Percentiles rank a stretch among this genome's conserved stretches.
phyloP scores from a whole-genome alignment of 2,329 filamentous ascomycete species.

The Coleophoma crateriformis region DNA sequence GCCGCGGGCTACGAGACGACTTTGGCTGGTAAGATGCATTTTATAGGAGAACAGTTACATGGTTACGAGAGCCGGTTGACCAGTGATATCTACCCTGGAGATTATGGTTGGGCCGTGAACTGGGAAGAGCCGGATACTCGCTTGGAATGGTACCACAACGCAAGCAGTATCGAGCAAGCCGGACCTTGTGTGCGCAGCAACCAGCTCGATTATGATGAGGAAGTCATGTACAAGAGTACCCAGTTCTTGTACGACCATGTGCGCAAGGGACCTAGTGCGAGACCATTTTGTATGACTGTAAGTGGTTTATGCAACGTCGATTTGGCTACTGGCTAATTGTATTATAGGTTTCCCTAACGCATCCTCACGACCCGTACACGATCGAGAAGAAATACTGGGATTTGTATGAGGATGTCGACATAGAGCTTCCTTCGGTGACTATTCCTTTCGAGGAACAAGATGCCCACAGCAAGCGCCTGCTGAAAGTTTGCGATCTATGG shows the following conservation, averaged over 20 bases:
- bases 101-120: constrained; percentile 92
- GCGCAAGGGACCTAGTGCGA: constrained; percentile 65
- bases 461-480: constrained; percentile 77
- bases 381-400: constrained; percentile 95
- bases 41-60: constrained; percentile 90
- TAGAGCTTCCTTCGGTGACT: constrained; percentile 71
- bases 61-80: constrained; percentile 90
- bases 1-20: constrained; percentile 83
- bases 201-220: constrained; percentile 93
- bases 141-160: constrained; percentile 95
- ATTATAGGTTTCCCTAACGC: constrained; percentile 71
- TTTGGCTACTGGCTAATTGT: background rate
- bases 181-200: constrained; percentile 87
- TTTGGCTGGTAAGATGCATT: constrained; percentile 95
- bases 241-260: constrained; percentile 91
- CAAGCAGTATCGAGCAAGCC: constrained; percentile 86
- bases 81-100: constrained; percentile 92
- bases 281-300: constrained; percentile 80
- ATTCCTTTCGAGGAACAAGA: constrained; percentile 81
- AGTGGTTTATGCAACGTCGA: constrained; percentile 13
- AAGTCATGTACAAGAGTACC: constrained; percentile 86
- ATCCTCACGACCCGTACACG: constrained; percentile 92
- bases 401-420: constrained; percentile 82
- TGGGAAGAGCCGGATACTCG: constrained; percentile 87
- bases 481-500: constrained; percentile 84